Percentiles rank a stretch among this genome's conserved stretches.
These are phyloP conservation scores for Phaffia rhodozyma DNA, from an alignment of 1,284 basidiomycete genomes.

Conservation along the genomic window DNA sequence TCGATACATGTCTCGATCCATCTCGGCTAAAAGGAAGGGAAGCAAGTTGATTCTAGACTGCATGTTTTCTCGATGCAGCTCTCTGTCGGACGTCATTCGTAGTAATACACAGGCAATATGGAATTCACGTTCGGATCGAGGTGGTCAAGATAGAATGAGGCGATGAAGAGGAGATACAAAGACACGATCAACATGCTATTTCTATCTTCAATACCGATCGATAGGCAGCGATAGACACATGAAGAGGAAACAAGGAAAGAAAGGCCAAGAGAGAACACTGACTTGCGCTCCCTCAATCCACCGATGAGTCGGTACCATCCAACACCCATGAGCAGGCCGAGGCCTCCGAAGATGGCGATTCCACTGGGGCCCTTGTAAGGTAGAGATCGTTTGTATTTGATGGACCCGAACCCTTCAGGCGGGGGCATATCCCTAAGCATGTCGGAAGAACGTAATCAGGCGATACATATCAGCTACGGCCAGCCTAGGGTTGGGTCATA, in stretches of 20 bases:
- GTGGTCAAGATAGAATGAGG: background rate
- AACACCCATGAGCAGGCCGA: slow-evolving; percentile 72
- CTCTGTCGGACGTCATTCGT: slow-evolving; percentile 44
- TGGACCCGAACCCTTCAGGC: slow-evolving; percentile 75
- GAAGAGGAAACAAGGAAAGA: background rate
- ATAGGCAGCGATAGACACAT: too few relatives aligned
- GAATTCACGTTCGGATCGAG: background rate
- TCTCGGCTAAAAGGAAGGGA: slow-evolving; percentile 81
- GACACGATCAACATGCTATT: background rate
- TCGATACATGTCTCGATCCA: slow-evolving; percentile 80
- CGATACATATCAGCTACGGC: too few relatives aligned
- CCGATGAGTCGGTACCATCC: slow-evolving; percentile 59
- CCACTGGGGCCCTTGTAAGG: slow-evolving; percentile 86
- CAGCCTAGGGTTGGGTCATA: too few relatives aligned
- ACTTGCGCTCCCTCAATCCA: background rate
- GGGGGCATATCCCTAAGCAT: slow-evolving; percentile 82
- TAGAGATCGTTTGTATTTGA: slow-evolving; percentile 94
- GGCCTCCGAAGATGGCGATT: slow-evolving; percentile 68
- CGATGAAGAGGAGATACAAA: background rate
- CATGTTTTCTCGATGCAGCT: slow-evolving; percentile 81
- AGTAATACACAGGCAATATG: background rate
- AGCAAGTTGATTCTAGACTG: slow-evolving; percentile 96
- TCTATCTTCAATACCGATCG: background rate
- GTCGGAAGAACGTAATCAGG: too few relatives aligned
- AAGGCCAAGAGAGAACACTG: background rate